Base-by-base conservation (phyloP, 305 asterid genomes). In the Fraxinus sp. region DNA sequence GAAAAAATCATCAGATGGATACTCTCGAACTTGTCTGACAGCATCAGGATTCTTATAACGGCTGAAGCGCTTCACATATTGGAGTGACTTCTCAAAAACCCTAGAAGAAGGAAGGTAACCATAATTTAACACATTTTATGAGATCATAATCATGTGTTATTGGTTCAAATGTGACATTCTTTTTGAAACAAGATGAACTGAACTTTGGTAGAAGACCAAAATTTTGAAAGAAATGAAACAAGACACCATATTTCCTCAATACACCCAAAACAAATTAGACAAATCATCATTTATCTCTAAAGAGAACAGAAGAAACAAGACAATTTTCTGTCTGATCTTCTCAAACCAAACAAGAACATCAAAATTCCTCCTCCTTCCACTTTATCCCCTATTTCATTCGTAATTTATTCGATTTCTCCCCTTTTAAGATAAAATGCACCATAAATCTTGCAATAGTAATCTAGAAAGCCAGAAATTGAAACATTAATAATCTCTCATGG, bases 11-110 rank as follows among this genome's bases (percentile, higher is more conserved):
- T 36, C 18, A 33, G 70, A 86, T 92, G 97, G 98, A 95, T 95
- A 93, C 98, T 96, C 99, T 88, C 98, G 91, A 85, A 94, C 99
- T 96, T 96, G 99, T 87, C 98, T 90, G 83, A 96, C 98, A 79
- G 98, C 95, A 91, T 95, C 98, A 77, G 97, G 97, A 87, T 93
- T 95, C 89, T 93, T 93, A 88, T 95, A 96, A 66, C 97, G 97
- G 89, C 98, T 96, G 91, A 96, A 96, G 82, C 98, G 98, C 94
- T 96, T 92, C 88, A 96, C 99, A 70, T 96, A 96, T 85, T 96
- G 98, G 85, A 91, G 91, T 41, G 98, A 96, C 91, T 95, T 96
- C 90, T 96, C 99, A 87, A 96, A 96, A 79, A 96, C 99, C 91
- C 99, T 96, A 91, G 39, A 82, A 91, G 43, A 82, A 71, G 74